phyloP scores from a whole-genome alignment of 352 stramenopile genomes.

The Paralagenidium karlingii region DNA sequence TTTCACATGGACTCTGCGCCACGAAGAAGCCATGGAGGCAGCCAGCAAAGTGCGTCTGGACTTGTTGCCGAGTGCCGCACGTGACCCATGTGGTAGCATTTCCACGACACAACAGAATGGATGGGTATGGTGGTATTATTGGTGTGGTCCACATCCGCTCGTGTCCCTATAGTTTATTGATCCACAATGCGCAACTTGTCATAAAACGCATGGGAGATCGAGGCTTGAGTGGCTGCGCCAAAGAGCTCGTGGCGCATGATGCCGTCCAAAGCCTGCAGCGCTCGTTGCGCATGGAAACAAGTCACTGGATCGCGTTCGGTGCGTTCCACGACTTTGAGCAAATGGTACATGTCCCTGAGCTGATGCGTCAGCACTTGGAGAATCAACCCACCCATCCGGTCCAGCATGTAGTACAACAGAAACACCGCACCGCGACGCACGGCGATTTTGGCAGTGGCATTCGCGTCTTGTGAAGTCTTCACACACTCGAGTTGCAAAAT shows the following conservation, averaged over 20 bases:
- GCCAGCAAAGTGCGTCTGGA: no score
- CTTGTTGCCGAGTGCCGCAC: no score
- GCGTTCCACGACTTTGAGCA: slow-evolving; percentile 52
- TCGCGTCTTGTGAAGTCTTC: slow-evolving; percentile 12
- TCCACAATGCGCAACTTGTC: no score
- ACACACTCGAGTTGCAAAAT: slow-evolving; percentile 48
- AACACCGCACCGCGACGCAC: slow-evolving; percentile 70
- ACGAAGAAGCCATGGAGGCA: no score
- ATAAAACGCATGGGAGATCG: no score
- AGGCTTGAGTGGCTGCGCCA: neutral
- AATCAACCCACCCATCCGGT: slow-evolving; percentile 64
- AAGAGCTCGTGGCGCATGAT: slow-evolving; percentile 75
- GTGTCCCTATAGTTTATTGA: no score
- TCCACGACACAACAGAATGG: no score
- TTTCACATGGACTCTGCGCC: no score
- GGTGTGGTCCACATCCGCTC: no score
- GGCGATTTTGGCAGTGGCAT: slow-evolving; percentile 11
- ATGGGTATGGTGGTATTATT: no score
- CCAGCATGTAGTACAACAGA: slow-evolving; percentile 57
- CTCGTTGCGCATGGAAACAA: slow-evolving; percentile 46
- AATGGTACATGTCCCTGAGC: slow-evolving; percentile 60
- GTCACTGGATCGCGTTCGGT: slow-evolving; percentile 51
- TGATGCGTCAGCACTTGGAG: slow-evolving; percentile 62
- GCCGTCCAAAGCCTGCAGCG: slow-evolving; percentile 29
- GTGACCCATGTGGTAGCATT: no score